Conservation (phyloP, 208 protist genomes). For the Blastocrithidia nonstop region DNA sequence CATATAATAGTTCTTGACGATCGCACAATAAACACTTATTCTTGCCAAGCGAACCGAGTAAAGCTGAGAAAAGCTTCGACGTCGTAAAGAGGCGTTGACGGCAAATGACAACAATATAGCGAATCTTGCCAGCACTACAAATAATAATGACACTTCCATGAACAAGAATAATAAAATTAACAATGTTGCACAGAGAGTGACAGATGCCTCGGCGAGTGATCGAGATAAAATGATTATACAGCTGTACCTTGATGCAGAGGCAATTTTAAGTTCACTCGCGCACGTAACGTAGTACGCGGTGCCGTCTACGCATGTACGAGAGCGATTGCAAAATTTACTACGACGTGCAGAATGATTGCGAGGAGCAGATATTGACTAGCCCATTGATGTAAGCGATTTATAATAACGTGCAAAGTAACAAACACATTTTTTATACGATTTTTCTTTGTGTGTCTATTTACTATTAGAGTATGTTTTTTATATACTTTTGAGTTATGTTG, state of each 20-base stretch:
- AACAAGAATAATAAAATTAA: neutral
- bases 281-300: neutral
- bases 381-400: slow-evolving; percentile 42
- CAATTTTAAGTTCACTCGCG: slow-evolving; percentile 9
- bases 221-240: slow-evolving; percentile 81
- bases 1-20: slow-evolving; percentile 15
- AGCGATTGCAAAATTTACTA: slow-evolving; percentile 16
- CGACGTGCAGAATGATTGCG: slow-evolving; percentile 68
- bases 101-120: slow-evolving; percentile 3
- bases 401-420: neutral
- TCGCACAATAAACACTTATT: slow-evolving; percentile 60
- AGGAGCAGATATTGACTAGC: slow-evolving; percentile 46
- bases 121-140: neutral
- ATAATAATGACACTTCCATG: neutral
- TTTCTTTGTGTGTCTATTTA: neutral
- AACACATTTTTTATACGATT: neutral
- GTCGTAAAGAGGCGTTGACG: slow-evolving; percentile 25
- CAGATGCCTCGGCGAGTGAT: slow-evolving; percentile 47
- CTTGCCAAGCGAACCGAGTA: slow-evolving; percentile 76
- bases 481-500: slow-evolving; percentile 1
- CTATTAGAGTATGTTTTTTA: neutral
- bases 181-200: slow-evolving; percentile 8
- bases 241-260: slow-evolving; percentile 61
- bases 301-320: slow-evolving; percentile 3
- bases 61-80: slow-evolving; percentile 78